These are phyloP conservation scores for Spencermartinsiella ligniputridi DNA, from an alignment of 1,139 yeast genomes.

Conservation along the genomic window DNA sequence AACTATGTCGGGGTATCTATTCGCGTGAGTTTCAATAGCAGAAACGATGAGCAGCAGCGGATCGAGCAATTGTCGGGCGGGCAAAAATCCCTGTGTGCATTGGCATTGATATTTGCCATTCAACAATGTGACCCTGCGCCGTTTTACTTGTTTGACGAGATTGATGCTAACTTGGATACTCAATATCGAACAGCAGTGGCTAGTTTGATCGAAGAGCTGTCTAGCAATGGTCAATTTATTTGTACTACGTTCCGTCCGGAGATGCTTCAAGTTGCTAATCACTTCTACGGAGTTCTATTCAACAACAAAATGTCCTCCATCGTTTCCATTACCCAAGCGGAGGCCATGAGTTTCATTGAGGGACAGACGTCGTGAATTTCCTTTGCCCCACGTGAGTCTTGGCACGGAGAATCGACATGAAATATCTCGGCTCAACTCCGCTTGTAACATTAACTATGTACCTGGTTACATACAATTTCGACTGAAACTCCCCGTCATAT, in stretches of 20 bases:
- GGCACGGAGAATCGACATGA: too few relatives aligned
- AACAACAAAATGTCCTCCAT: conserved; percentile 80
- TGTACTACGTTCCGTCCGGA: conserved; percentile 96
- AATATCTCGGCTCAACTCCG: too few relatives aligned
- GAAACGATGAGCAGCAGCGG: conserved; percentile 77
- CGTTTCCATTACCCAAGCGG: conserved; percentile 61
- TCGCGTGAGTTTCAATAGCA: conserved; percentile 85
- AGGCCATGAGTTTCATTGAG: conserved; percentile 78
- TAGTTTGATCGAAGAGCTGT: conserved; percentile 58
- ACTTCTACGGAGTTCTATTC: conserved; percentile 82
- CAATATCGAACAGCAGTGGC: conserved; percentile 92
- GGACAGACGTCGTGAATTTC: conserved; percentile 35
- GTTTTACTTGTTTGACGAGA: conserved; percentile 90
- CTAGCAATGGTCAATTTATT: conserved; percentile 64
- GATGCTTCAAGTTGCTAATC: conserved; percentile 81
- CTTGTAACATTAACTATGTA: too few relatives aligned
- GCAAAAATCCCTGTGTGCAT: conserved; percentile 91
- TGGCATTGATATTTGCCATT: conserved; percentile 86
- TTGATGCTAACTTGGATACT: conserved; percentile 92
- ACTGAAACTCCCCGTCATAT: too few relatives aligned
- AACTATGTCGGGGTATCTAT: conserved; percentile 80
- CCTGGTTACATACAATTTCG: too few relatives aligned
- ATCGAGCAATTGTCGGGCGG: conserved; percentile 95
- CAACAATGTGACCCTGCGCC: conserved; percentile 97
- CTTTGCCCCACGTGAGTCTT: too few relatives aligned